A percentile compares a stretch with the other conserved stretches of the same genome.
phyloP scores from a whole-genome alignment of 352 stramenopile genomes.

The Elongisporangium anandrum region DNA sequence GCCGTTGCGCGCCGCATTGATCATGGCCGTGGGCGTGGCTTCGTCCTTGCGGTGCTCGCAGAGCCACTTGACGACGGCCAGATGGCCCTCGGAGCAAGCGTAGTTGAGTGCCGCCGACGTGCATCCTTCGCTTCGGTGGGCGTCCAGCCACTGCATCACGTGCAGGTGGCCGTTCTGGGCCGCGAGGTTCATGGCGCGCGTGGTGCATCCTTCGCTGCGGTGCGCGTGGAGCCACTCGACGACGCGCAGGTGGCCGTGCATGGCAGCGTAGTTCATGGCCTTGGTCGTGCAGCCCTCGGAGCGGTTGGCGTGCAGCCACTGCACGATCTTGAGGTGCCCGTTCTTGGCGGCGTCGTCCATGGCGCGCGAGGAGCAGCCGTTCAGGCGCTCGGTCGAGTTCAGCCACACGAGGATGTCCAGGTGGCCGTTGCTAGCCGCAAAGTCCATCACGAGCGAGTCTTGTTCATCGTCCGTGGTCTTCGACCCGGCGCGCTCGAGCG shows the following conservation, averaged over 20 bases:
- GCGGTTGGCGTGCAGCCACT: slow-evolving; percentile 58
- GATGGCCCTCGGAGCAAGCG: slow-evolving; percentile 41
- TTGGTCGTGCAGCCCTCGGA: slow-evolving; percentile 56
- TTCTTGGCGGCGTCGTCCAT: slow-evolving; percentile 64
- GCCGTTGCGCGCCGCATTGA: slow-evolving; percentile 50
- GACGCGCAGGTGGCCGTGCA: slow-evolving; percentile 42
- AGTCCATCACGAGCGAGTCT: slow-evolving; percentile 68
- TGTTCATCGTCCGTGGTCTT: slow-evolving; percentile 16
- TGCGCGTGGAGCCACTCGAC: slow-evolving; percentile 58
- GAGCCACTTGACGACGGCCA: slow-evolving; percentile 59
- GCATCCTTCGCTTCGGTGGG: slow-evolving; percentile 60
- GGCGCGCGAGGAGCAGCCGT: slow-evolving; percentile 44
- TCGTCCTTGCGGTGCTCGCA: slow-evolving; percentile 41
- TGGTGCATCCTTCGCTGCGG: slow-evolving; percentile 38
- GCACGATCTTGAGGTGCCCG: slow-evolving; percentile 36
- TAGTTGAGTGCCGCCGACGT: slow-evolving; percentile 63
- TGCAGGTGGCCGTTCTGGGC: slow-evolving; percentile 54
- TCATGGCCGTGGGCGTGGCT: slow-evolving; percentile 46
- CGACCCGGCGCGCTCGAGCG: slow-evolving; percentile 20
- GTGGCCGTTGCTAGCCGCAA: slow-evolving; percentile 59
- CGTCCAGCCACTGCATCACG: slow-evolving; percentile 67
- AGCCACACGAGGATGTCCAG: slow-evolving; percentile 64
- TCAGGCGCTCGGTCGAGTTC: slow-evolving; percentile 36
- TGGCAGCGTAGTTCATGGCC: slow-evolving; percentile 59
- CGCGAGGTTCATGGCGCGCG: slow-evolving; percentile 60